Conservation (phyloP, 192 early-diverging fungal genomes). For the Entrophospora sp. region DNA sequence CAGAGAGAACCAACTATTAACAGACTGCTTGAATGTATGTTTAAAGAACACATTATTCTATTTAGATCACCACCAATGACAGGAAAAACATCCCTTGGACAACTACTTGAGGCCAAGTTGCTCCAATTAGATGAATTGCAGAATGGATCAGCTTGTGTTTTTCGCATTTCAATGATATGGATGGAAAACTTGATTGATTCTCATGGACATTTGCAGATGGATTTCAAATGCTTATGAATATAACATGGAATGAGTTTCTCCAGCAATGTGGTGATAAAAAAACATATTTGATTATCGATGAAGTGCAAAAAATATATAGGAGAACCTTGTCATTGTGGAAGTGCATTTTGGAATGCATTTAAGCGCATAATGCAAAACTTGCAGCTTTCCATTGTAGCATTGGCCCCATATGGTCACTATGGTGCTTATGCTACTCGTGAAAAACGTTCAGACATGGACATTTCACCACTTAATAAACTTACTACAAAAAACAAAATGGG, state of each 20-base stretch:
- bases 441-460: not conserved
- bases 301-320: constrained; percentile 13
- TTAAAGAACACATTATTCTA: constrained; percentile 6
- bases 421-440: not conserved
- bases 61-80: constrained; percentile 5
- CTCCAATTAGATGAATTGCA: constrained; percentile 8
- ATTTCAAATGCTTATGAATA: constrained; percentile 12
- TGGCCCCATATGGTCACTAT: not conserved
- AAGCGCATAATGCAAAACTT: not conserved
- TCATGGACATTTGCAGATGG: constrained; percentile 1
- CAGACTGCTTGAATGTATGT: constrained; percentile 12
- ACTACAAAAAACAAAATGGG: not conserved
- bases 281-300: constrained; percentile 13
- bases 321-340: not conserved
- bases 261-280: not conserved
- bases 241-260: not conserved
- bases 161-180: constrained; percentile 5
- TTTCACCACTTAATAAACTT: not conserved
- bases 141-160: not conserved
- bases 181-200: not conserved
- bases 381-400: constrained; percentile 11
- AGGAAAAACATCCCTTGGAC: not conserved
- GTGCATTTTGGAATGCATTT: constrained; percentile 2
- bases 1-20: constrained; percentile 5
- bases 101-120: constrained; percentile 9